These are phyloP conservation scores for Tremellales sp. DNA, from an alignment of 1,284 basidiomycete species.

Conservation along the genomic window DNA sequence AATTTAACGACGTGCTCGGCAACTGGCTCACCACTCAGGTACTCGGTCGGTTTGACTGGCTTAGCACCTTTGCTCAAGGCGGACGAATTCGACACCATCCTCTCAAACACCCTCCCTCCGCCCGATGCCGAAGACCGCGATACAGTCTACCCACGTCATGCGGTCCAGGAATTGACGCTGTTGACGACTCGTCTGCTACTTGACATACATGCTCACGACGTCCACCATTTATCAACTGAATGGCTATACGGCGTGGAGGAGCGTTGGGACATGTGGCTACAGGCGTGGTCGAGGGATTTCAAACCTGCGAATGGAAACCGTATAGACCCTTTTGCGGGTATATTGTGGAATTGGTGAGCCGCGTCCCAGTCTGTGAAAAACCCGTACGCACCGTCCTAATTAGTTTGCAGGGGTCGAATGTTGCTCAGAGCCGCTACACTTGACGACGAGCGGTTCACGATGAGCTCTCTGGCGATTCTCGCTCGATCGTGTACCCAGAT, in stretches of 20 bases:
- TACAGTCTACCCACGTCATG: background rate
- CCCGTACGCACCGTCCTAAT: too few species aligned
- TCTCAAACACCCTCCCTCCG: background rate
- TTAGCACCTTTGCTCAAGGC: background rate
- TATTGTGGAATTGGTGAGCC: background rate
- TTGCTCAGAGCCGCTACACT: conserved; percentile 2
- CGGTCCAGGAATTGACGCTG: background rate
- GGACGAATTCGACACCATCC: background rate
- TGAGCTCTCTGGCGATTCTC: conserved; percentile 15
- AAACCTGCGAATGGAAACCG: background rate
- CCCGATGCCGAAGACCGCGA: background rate
- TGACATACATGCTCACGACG: background rate
- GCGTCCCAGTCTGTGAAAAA: conserved; percentile 14
- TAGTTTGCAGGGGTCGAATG: too few species aligned
- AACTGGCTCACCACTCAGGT: background rate
- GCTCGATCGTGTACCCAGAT: conserved; percentile 15
- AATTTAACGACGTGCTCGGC: too few species aligned
- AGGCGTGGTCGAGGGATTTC: background rate
- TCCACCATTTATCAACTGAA: background rate
- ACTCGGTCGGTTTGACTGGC: background rate
- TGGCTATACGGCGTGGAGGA: background rate
- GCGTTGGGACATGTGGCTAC: background rate
- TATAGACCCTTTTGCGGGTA: background rate
- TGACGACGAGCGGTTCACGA: conserved; percentile 8
- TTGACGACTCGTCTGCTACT: background rate